Conservation (phyloP, 345 rosid genomes). For the Crucihimalaya himalaica region DNA sequence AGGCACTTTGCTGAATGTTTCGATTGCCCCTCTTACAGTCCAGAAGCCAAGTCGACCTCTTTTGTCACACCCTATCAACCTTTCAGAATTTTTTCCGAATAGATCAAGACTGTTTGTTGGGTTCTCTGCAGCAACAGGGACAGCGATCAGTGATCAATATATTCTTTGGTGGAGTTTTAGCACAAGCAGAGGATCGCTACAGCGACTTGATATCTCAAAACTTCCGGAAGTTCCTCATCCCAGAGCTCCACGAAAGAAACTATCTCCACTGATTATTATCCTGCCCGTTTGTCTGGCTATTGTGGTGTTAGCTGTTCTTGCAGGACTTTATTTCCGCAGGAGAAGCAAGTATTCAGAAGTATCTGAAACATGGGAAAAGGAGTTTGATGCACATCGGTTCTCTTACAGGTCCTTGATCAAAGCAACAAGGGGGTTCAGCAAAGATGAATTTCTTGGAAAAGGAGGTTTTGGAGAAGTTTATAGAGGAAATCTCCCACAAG, state of each 20-base stretch:
- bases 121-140: constrained; percentile 66
- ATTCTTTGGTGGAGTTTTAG: constrained; percentile 72
- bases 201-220: constrained; percentile 44
- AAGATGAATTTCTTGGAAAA: constrained; percentile 51
- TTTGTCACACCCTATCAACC: constrained; percentile 45
- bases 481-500: constrained; percentile 50
- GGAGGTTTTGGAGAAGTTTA: constrained; percentile 76
- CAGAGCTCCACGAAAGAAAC: constrained; percentile 15
- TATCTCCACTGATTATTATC: constrained; percentile 18
- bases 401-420: constrained; percentile 53
- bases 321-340: constrained; percentile 34
- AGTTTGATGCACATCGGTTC: constrained; percentile 58
- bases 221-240: constrained; percentile 57
- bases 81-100: constrained; percentile 45
- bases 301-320: constrained; percentile 26
- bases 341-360: constrained; percentile 59
- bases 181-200: constrained; percentile 42
- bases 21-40: constrained; percentile 44
- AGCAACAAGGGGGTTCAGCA: constrained; percentile 66
- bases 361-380: constrained; percentile 66
- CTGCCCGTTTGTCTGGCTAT: constrained; percentile 25
- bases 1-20: constrained; percentile 46
- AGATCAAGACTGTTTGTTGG: constrained; percentile 49
- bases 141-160: constrained; percentile 42
- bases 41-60: constrained; percentile 54